These are phyloP conservation scores for Metarhizium humberi DNA, from an alignment of 2,329 filamentous ascomycete genomes.

Conservation along the genomic window DNA sequence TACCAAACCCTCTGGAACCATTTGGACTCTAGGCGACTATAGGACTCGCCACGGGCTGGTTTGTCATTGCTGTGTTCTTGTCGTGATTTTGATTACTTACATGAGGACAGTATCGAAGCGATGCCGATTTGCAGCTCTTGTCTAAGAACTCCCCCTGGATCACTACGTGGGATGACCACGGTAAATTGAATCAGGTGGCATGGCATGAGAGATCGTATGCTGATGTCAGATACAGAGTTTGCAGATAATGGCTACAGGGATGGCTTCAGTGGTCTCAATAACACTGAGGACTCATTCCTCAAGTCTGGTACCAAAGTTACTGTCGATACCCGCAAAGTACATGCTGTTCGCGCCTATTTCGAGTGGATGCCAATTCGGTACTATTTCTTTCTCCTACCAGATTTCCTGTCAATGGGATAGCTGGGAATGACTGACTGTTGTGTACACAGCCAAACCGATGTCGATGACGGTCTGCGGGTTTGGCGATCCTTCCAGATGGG, in stretches of 20 bases:
- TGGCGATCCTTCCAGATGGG: slow-evolving; percentile 61
- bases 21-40: slow-evolving; percentile 31
- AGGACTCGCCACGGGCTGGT: slow-evolving; percentile 29
- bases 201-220: background rate
- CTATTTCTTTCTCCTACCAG: background rate
- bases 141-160: slow-evolving; percentile 35
- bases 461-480: slow-evolving; percentile 60
- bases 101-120: slow-evolving; percentile 25
- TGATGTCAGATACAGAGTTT: slow-evolving; percentile 28
- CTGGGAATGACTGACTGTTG: background rate
- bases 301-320: slow-evolving; percentile 44
- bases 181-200: slow-evolving; percentile 20
- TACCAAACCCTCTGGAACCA: slow-evolving; percentile 17
- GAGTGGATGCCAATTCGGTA: slow-evolving; percentile 41
- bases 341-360: slow-evolving; percentile 62
- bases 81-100: background rate
- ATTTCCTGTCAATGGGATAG: background rate
- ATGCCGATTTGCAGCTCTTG: slow-evolving; percentile 30
- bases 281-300: slow-evolving; percentile 57
- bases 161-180: slow-evolving; percentile 37
- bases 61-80: slow-evolving; percentile 2
- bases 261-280: slow-evolving; percentile 51
- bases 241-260: slow-evolving; percentile 58
- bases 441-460: slow-evolving; percentile 42
- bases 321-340: slow-evolving; percentile 66